Base-by-base conservation (phyloP, 345 rosid genomes). In the Raphanus raphanistrum region DNA sequence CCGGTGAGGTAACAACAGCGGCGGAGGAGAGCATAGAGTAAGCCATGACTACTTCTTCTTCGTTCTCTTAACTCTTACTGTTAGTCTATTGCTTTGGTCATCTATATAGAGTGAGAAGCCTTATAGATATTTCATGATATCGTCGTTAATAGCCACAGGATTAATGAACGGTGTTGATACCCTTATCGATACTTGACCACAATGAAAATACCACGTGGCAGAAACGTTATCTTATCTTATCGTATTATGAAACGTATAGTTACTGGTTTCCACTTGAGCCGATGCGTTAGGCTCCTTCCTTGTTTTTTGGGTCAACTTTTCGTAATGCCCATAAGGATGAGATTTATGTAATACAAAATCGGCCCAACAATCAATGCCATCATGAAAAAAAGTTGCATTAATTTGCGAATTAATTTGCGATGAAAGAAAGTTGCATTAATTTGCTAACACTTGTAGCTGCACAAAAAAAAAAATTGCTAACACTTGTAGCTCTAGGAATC, bases 11-110 rank as follows among this genome's bases (percentile, higher is more conserved):
- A 52, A 52, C 58, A 52, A 52, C 58, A 52, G 58, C 58, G 58
- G 58, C 58, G 10, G 58, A 52, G 58, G 58, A 52, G 58, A 52
- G 58, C 58, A 52, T 52, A 52, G 58, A 52, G 58, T 15, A 52
- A 52, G 58, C 92, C 92, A 88, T 88, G 72, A 27, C 68, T 74
- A 11, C 16, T 75, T 52, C 64, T 41, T 59, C 8, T 66, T 69
- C 2, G 21, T 61, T 62, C 59, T 16, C 26, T 57, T 65, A n/a
- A 50, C 61, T 62, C 66, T 52, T 57, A 13, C 50, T 71, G 33
- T 73, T 15, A 5, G 75, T 65, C 27, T 52, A 16, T 6, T 52
- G 59, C 26, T 52, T 52, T 16, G 59, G 59, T 52, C 59, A 16
- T 52, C 59, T 52, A 15, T 15, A 52, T 52, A 52, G 25, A 52